phyloP scores from a whole-genome alignment of 208 protist species.

The Crithidia fasciculata region DNA sequence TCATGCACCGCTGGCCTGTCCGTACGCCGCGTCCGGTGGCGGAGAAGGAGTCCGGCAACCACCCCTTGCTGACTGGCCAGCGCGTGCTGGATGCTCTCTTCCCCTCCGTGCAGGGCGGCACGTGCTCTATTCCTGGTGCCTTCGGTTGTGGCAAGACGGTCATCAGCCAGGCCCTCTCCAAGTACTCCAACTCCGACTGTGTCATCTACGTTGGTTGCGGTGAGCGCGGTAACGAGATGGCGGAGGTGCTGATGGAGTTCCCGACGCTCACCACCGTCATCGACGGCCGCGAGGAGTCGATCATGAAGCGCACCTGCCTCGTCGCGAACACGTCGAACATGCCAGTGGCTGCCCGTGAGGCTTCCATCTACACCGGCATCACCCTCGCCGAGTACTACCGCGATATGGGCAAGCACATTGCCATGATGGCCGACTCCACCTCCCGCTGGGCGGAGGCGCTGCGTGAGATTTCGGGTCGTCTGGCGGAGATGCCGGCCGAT shows the following conservation, averaged over 20 bases:
- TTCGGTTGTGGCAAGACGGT: slow-evolving; percentile 99
- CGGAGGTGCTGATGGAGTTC: slow-evolving; percentile 99
- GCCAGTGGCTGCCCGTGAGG: slow-evolving; percentile 99
- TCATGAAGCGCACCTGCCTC: slow-evolving; percentile 99
- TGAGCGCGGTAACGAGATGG: slow-evolving; percentile 99
- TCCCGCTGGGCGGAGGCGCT: slow-evolving; percentile 99
- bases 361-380: slow-evolving; percentile 99
- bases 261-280: slow-evolving; percentile 96
- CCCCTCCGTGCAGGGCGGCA: slow-evolving; percentile 99
- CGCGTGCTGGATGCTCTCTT: slow-evolving; percentile 99
- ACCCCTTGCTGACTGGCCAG: slow-evolving; percentile 99
- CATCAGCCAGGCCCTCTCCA: slow-evolving; percentile 99
- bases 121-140: slow-evolving; percentile 99
- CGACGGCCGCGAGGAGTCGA: slow-evolving; percentile 96
- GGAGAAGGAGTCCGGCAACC: slow-evolving; percentile 96
- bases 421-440: slow-evolving; percentile 99
- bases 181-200: slow-evolving; percentile 99
- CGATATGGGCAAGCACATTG: slow-evolving; percentile 99
- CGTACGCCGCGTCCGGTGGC: slow-evolving; percentile 94
- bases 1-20: slow-evolving; percentile 98
- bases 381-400: slow-evolving; percentile 99
- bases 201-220: slow-evolving; percentile 99
- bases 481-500: slow-evolving; percentile 99
- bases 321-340: slow-evolving; percentile 99
- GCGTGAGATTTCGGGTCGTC: slow-evolving; percentile 99